Evolutionary conservation across 1,284 basidiomycete species (phyloP), one percentile per base, ranked within the genome.

Genomic region (Flammula alnicola): DNA sequence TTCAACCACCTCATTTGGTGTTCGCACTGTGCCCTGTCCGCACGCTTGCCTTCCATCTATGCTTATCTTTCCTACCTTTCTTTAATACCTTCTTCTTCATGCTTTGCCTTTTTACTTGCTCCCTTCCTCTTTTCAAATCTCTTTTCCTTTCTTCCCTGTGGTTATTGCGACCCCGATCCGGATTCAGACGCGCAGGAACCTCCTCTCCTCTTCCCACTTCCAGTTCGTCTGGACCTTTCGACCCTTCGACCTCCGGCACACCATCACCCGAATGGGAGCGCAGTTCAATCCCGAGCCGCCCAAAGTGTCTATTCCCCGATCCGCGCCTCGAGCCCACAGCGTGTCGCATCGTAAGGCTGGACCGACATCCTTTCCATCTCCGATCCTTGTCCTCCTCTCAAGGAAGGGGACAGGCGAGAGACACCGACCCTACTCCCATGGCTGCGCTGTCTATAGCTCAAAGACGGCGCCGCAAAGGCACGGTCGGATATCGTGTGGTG

Each of bases 331-430:
- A 55, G 46, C 30, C 45, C 62, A 53, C 57, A 56, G 58, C 25
- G 66, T 64, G 65, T 68, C 45, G 58, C 71, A 68, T 75, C 72
- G 80, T 80, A 82, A 82, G 80, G 80, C 80, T 72, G 68, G 79
- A 80, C 77, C 67, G 43, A 82, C 73, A 82, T 73, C 42, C 32
- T 54, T 31, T 36, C 25, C 12, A 25, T 32, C n/a, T 23, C n/a
- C n/a, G n/a, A n/a, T n/a, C n/a, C 12, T n/a, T 16, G 27, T 4
- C 5, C 17, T 32, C 29, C 29, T 43, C 9, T 32, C 9, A 6
- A 22, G n/a, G n/a, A 8, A 31, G 23, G 29, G 26, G 36, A 41
- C 27, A 6, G 9, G 11, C 17, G 11, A n/a, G 8, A 19, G 31
- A 29, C 17, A 30, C 11, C 72, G 74, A 70, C 72, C 56, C 63